These are phyloP conservation scores for Camellia sinensis DNA, from an alignment of 148 eudicot species.

Conservation along the genomic window DNA sequence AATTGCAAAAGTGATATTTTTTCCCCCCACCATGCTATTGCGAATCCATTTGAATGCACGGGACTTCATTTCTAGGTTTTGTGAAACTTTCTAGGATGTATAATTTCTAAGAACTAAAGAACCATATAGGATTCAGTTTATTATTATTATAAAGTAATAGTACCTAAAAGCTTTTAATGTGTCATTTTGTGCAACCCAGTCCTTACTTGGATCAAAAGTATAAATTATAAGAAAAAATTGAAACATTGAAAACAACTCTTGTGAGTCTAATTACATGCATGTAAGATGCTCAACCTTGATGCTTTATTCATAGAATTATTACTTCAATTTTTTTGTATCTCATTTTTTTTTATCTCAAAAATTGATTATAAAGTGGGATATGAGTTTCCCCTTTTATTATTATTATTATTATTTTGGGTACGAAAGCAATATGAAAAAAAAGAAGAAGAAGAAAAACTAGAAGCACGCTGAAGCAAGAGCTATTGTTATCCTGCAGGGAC, in stretches of 20 bases:
- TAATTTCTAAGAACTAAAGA: too few relatives aligned
- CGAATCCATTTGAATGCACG: neutral
- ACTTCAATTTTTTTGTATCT: neutral
- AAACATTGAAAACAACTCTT: neutral
- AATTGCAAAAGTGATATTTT: neutral
- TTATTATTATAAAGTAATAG: neutral
- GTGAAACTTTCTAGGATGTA: neutral
- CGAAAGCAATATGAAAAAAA: neutral
- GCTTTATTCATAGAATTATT: neutral
- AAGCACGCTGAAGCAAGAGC: neutral
- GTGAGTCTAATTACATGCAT: neutral
- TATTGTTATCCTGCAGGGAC: constrained; percentile 4
- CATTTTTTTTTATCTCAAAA: neutral
- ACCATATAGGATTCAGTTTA: neutral
- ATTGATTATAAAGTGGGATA: neutral
- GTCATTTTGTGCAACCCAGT: neutral
- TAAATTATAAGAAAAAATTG: neutral
- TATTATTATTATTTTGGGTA: too few relatives aligned
- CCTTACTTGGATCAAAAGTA: neutral
- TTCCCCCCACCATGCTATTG: too few relatives aligned
- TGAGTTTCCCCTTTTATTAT: neutral
- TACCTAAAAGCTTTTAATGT: neutral
- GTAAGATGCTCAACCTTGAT: neutral
- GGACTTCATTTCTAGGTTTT: neutral
- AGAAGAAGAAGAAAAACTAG: neutral